Evolutionary conservation across 2,329 filamentous ascomycete species (phyloP).

Genomic region (Metarhizium humberi): DNA sequence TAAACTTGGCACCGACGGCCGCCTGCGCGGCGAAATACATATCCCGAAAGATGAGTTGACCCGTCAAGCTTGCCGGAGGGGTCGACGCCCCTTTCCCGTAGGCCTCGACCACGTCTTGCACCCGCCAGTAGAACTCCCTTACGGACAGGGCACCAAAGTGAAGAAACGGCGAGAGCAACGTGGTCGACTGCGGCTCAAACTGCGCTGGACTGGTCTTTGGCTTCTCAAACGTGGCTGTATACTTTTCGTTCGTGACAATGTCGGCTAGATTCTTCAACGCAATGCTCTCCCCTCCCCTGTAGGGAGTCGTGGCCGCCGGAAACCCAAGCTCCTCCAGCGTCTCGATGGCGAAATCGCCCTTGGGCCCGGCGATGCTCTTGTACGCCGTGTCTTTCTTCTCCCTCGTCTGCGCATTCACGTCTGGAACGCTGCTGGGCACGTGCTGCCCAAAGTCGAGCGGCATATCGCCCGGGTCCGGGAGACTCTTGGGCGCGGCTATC

Average conservation of each 20-base stretch:
- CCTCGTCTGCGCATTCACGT: constrained; percentile 52
- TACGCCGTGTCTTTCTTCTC: constrained; percentile 48
- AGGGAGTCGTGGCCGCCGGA: constrained; percentile 52
- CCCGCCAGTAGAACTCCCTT: constrained; percentile 64
- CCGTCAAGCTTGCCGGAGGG: constrained; percentile 60
- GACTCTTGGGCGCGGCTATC: constrained; percentile 44
- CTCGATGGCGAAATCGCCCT: constrained; percentile 60
- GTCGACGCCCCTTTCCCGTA: constrained; percentile 47
- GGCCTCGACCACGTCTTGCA: constrained; percentile 49
- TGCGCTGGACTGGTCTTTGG: constrained; percentile 66
- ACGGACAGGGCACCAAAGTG: constrained; percentile 67
- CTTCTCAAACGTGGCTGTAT: constrained; percentile 67
- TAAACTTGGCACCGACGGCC: constrained; percentile 52
- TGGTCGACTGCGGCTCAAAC: constrained; percentile 65
- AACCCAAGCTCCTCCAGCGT: constrained; percentile 64
- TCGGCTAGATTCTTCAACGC: constrained; percentile 49
- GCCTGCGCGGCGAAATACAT: constrained; percentile 80
- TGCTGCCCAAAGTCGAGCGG: constrained; percentile 49
- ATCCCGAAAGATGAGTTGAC: constrained; percentile 68
- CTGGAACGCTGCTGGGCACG: constrained; percentile 38
- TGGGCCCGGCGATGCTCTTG: constrained; percentile 52
- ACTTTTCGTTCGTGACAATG: constrained; percentile 53
- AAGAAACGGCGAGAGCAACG: constrained; percentile 61
- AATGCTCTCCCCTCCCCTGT: constrained; percentile 60
- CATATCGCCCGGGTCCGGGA: constrained; percentile 59